Percentiles rank a stretch among this genome's conserved stretches.
phyloP scores from a whole-genome alignment of 2,329 filamentous ascomycete genomes.

The Didymellaceae sp. region DNA sequence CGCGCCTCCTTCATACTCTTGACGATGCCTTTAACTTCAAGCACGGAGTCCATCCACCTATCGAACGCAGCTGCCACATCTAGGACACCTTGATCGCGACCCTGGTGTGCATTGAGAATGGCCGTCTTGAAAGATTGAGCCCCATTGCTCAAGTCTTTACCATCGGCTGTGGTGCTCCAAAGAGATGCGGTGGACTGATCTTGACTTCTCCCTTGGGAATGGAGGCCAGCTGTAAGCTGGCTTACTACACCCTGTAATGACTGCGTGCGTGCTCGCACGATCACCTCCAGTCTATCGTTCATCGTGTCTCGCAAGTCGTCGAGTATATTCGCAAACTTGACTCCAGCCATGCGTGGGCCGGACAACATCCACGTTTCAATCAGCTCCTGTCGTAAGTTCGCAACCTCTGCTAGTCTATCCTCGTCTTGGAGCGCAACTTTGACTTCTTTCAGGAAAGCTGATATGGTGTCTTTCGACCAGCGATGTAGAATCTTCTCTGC shows the following conservation, averaged over 20 bases:
- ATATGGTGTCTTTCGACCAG: conserved; percentile 51
- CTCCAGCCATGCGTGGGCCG: conserved; percentile 67
- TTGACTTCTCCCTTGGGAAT: conserved; percentile 46
- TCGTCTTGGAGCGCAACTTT: conserved; percentile 65
- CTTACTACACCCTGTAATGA: conserved; percentile 70
- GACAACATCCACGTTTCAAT: conserved; percentile 78
- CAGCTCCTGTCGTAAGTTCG: conserved; percentile 72
- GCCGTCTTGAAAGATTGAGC: conserved; percentile 72
- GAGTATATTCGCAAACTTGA: conserved; percentile 72
- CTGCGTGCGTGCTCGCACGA: conserved; percentile 68
- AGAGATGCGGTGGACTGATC: conserved; percentile 61
- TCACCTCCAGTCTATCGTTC: conserved; percentile 69
- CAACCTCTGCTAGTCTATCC: conserved; percentile 71
- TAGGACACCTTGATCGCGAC: conserved; percentile 71
- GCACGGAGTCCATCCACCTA: conserved; percentile 76
- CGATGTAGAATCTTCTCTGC: conserved; percentile 49
- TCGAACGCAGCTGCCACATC: conserved; percentile 69
- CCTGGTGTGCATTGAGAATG: conserved; percentile 73
- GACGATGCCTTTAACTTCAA: conserved; percentile 68
- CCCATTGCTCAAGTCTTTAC: conserved; percentile 69
- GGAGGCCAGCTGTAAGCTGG: conserved; percentile 67
- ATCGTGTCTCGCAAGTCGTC: conserved; percentile 71
- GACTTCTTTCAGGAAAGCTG: conserved; percentile 62
- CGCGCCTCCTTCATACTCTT: conserved; percentile 70
- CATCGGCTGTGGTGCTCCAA: conserved; percentile 71